Percentiles rank a stretch among this genome's conserved stretches.
These are phyloP conservation scores for Anisodus tanguticus DNA, from an alignment of 257 asterid genomes.

Conservation along the genomic window DNA sequence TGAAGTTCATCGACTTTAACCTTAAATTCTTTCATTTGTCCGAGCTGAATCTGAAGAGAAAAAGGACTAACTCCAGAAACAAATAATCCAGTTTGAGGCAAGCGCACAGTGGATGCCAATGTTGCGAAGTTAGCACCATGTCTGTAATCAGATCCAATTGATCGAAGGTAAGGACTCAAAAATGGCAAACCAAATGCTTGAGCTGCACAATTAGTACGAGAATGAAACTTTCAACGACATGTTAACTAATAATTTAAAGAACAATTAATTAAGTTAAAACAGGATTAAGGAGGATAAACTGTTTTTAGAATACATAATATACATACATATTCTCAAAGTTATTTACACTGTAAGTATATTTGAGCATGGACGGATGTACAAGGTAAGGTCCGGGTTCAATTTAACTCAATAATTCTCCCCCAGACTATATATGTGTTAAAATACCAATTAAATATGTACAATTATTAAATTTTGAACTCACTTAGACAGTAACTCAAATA, in stretches of 20 bases:
- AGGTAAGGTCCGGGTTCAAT: too few relatives aligned
- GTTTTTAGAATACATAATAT: too few relatives aligned
- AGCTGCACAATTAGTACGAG: conserved; percentile 50
- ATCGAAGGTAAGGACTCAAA: conserved; percentile 65
- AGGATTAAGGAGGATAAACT: background rate
- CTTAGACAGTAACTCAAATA: too few relatives aligned
- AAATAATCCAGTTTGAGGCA: conserved; percentile 64
- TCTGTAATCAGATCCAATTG: conserved; percentile 67
- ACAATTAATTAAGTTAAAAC: too few relatives aligned
- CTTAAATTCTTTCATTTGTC: conserved; percentile 65
- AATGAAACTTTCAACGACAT: background rate
- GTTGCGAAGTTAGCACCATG: conserved; percentile 76
- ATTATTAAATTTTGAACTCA: too few relatives aligned
- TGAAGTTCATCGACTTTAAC: conserved; percentile 47
- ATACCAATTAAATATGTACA: too few relatives aligned
- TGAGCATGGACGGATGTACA: too few relatives aligned
- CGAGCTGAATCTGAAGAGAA: conserved; percentile 63
- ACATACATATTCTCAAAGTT: too few relatives aligned
- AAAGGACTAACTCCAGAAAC: conserved; percentile 69
- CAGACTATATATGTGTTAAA: too few relatives aligned
- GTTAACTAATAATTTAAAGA: background rate
- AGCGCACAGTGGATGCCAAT: conserved; percentile 62
- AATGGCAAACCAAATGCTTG: conserved; percentile 66
- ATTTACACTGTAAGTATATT: too few relatives aligned
- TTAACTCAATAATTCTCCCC: too few relatives aligned